These are phyloP conservation scores for Aquilaria yunnanensis DNA, from an alignment of 345 rosid genomes.

Conservation along the genomic window DNA sequence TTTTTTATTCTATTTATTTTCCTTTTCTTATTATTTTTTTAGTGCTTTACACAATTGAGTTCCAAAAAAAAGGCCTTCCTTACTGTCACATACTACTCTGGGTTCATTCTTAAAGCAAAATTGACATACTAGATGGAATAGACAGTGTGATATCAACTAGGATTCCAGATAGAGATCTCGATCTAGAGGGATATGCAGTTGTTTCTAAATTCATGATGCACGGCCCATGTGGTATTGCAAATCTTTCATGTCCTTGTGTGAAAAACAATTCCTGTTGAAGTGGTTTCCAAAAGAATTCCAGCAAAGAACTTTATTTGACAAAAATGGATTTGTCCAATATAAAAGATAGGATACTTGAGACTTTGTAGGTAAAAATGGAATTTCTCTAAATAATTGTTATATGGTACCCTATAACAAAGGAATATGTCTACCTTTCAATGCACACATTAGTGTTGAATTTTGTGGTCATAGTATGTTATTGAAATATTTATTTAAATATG, in stretches of 20 bases:
- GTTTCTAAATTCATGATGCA: neutral
- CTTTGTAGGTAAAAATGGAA: neutral
- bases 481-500: constrained; percentile 2
- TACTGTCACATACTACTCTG: constrained; percentile 1
- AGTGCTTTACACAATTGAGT: neutral
- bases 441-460: constrained; percentile 6
- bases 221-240: constrained; percentile 3
- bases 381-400: neutral
- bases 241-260: neutral
- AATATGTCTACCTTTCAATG: neutral
- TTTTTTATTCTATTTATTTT: neutral
- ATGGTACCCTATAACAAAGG: constrained; percentile 3
- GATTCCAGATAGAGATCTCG: neutral
- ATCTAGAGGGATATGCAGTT: neutral
- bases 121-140: neutral
- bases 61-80: neutral
- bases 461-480: neutral
- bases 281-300: neutral
- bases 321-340: neutral
- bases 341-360: neutral
- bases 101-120: neutral
- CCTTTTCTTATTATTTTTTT: neutral
- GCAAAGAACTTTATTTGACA: neutral
- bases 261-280: neutral
- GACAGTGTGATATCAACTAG: neutral